These are phyloP conservation scores for Fusarium sp. DNA, from an alignment of 2,329 filamentous ascomycete genomes.

Conservation along the genomic window DNA sequence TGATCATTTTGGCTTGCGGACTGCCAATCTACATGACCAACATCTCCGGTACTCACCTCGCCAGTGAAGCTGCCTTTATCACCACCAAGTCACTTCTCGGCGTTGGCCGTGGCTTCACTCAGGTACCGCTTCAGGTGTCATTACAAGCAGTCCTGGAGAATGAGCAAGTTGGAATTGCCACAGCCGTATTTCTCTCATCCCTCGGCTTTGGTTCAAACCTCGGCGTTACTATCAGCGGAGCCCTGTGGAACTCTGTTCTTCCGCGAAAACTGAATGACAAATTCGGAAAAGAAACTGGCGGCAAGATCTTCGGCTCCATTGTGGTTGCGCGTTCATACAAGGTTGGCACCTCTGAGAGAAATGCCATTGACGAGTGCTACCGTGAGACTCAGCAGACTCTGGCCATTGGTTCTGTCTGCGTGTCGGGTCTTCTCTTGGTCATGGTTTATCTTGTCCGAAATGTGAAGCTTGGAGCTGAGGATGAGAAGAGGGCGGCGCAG, in stretches of 20 bases:
- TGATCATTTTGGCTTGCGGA: constrained; percentile 35
- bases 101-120: constrained; percentile 29
- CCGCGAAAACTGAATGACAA: constrained; percentile 19
- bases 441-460: constrained; percentile 21
- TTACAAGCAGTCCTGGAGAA: constrained; percentile 27
- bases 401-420: constrained; percentile 31
- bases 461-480: constrained; percentile 30
- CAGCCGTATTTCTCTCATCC: constrained; percentile 34
- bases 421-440: constrained; percentile 8
- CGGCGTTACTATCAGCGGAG: constrained; percentile 30
- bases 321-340: constrained; percentile 30
- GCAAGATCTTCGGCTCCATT: constrained; percentile 33
- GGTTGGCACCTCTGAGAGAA: constrained; percentile 18
- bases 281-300: constrained; percentile 15
- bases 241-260: constrained; percentile 39
- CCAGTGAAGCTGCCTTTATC: constrained; percentile 33
- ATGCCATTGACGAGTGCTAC: constrained; percentile 23
- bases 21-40: constrained; percentile 39
- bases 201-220: constrained; percentile 36
- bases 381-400: constrained; percentile 34
- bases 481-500: constrained; percentile 25
- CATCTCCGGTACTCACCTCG: constrained; percentile 30
- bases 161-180: constrained; percentile 33
- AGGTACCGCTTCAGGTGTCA: constrained; percentile 23
- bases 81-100: constrained; percentile 34